Evolutionary conservation across 768 basidiomycete genomes (phyloP), one percentile per base, ranked within the genome.

Genomic region (Megacollybia marginata): DNA sequence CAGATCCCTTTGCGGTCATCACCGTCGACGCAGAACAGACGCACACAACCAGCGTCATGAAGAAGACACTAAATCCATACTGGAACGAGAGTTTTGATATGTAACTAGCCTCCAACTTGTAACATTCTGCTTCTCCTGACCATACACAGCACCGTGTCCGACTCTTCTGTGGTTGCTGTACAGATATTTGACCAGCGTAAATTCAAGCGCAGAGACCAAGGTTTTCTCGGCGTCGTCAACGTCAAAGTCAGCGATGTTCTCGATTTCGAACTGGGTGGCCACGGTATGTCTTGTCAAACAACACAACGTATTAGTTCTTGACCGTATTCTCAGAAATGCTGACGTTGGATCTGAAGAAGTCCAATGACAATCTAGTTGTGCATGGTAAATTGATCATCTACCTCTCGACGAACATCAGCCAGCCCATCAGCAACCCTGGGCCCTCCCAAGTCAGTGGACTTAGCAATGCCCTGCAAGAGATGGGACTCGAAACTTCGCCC

Each of bases 181-280:
- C 96, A 99, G 69, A 96, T 98, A 59, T 98, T 98, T 58, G 96
- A 99, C 69, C 95, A 98, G 68, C 85, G 92, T 66, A 99, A 99
- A 70, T 98, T 98, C 74, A 99, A 99, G 76, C 79, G 89, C 68
- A 84, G 87, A 60, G 96, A 99, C 65, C 96, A 98, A 64, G 96
- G 96, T 2, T 99, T 99, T 68, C 73, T 99, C 48, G 96, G 96
- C 33, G 95, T 98, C 12, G 94, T 98, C 58, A 99, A 99, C 64
- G 79, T 98, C 55, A 80, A 86, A 57, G 91, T 98, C 53, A 80
- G 84, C 63, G 89, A 93, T 67, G 86, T 87, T 19, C 71, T 97
- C 42, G 96, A 98, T 67, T 75, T 98, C 50, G 92, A 95, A 53
- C 67, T 94, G 16, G 93, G 88, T 45, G 89, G 91, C 15, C 93